Percentiles rank a stretch among this genome's conserved stretches.
Evolutionary conservation across 192 early-diverging fungal species (phyloP).

Genomic region (Linnemannia schmuckeri): DNA sequence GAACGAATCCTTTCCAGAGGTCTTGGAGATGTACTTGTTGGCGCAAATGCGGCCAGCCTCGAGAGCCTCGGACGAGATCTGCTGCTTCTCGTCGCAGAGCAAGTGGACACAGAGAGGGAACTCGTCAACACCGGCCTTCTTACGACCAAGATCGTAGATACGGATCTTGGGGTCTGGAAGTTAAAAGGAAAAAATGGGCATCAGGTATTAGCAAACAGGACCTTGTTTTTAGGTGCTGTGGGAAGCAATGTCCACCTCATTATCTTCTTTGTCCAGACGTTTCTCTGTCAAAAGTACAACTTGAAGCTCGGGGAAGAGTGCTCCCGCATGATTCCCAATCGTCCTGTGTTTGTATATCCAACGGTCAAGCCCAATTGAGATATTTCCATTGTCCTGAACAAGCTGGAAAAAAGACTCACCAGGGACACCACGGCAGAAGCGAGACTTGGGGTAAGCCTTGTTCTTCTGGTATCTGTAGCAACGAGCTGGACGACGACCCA

Average conservation of each 20-base stretch:
- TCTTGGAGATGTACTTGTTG: slow-evolving; percentile 99
- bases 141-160: slow-evolving; percentile 97
- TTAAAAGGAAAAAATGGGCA: slow-evolving; percentile 99
- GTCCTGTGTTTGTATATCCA: neutral
- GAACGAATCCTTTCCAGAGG: slow-evolving; percentile 98
- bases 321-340: neutral
- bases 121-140: slow-evolving; percentile 98
- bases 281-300: neutral
- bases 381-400: neutral
- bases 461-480: slow-evolving; percentile 99
- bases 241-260: too few relatives aligned
- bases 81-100: slow-evolving; percentile 97
- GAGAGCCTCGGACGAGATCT: slow-evolving; percentile 97
- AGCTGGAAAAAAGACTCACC: slow-evolving; percentile 50
- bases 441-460: slow-evolving; percentile 99
- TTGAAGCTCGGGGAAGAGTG: too few relatives aligned
- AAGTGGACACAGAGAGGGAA: slow-evolving; percentile 98
- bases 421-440: slow-evolving; percentile 99
- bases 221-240: too few relatives aligned
- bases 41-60: slow-evolving; percentile 98
- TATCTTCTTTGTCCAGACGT: too few relatives aligned
- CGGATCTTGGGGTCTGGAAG: slow-evolving; percentile 97
- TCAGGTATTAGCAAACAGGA: slow-evolving; percentile 94
- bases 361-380: neutral
- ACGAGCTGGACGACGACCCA: slow-evolving; percentile 99